Percentiles rank a stretch among this genome's conserved stretches.
Evolutionary conservation across 148 eudicot species (phyloP).

Genomic region (Chenopodium album): DNA sequence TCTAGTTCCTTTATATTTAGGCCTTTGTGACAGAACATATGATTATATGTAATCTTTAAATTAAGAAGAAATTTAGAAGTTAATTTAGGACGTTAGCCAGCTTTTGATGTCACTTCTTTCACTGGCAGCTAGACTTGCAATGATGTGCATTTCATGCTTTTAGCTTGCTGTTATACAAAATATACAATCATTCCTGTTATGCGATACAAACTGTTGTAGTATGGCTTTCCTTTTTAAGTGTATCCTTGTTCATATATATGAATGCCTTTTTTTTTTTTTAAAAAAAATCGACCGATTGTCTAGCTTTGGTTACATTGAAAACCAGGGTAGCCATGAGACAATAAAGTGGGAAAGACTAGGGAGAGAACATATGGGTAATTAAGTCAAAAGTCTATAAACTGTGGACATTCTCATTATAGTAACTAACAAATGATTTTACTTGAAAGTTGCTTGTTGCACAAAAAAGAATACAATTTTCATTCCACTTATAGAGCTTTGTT

Average conservation of each 20-base stretch:
- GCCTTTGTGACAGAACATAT: not conserved
- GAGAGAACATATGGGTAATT: slow-evolving; percentile 8
- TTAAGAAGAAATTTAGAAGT: not conserved
- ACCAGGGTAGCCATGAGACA: not conserved
- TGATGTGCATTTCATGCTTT: not conserved
- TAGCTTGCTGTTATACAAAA: not conserved
- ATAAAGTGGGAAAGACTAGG: not conserved
- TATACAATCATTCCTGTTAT: not conserved
- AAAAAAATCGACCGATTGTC: not conserved
- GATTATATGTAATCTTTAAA: not conserved
- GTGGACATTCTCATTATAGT: too few species aligned
- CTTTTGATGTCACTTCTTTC: not conserved
- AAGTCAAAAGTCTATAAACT: not conserved
- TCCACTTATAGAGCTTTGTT: slow-evolving; percentile 30
- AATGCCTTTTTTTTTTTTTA: not conserved
- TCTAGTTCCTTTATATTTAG: not conserved
- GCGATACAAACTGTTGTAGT: not conserved
- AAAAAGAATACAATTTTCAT: slow-evolving; percentile 5
- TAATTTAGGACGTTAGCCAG: not conserved
- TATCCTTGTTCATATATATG: not conserved
- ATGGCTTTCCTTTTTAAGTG: not conserved
- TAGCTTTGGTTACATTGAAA: not conserved
- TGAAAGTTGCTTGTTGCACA: not conserved
- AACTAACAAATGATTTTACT: not conserved
- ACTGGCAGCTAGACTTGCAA: not conserved